Evolutionary conservation across 768 basidiomycete genomes (phyloP), one percentile per base, ranked within the genome.

Genomic region (Leccinum sublutescens): DNA sequence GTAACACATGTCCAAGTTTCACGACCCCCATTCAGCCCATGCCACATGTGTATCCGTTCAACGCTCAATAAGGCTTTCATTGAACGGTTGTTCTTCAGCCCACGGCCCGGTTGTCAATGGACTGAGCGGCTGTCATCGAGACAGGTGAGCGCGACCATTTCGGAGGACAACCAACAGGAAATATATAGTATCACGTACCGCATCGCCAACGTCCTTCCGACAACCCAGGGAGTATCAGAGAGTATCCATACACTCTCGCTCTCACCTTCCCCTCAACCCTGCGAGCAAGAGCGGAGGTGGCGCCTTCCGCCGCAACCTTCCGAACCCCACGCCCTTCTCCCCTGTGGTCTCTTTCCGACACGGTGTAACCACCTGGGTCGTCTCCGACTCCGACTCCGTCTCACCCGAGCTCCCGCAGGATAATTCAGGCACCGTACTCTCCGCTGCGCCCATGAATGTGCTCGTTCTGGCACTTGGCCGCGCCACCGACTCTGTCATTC

Each of bases 401-500:
- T 45, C 59, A 1, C 55, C 55, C 4, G 64, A 72, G 34, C 55
- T 63, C 25, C 55, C 58, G 50, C 56, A 50, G 2, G 68, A 54
- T 33, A 59, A 33, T 40, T 23, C 53, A 1, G 64, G 66, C 12
- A 54, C 58, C 10, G 31, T 27, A 21, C 54, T 54, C 52, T 43
- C 66, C 1, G 23, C 9, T 23, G 47, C 5, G 21, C 19, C 6
- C 12, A 14, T 23, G 48, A 5, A 31, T 10, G 5, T 40, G 7
- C 31, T 10, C 1, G 14, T 29, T 4, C 45, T 5, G 0, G 7
- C 17, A 2, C 21, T 14, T 17, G 2, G 15, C 50, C 19, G 9
- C 14, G 23, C 4, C 48, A 2, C 11, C 14, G 14, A 7, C 19
- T n/a, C 17, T 17, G 14, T 47, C 49, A 15, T 19, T 33, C 11